A percentile compares a stretch with the other conserved stretches of the same genome.
Conservation (phyloP, 805 yeast genomes). For the Yarrowia hollandica region DNA sequence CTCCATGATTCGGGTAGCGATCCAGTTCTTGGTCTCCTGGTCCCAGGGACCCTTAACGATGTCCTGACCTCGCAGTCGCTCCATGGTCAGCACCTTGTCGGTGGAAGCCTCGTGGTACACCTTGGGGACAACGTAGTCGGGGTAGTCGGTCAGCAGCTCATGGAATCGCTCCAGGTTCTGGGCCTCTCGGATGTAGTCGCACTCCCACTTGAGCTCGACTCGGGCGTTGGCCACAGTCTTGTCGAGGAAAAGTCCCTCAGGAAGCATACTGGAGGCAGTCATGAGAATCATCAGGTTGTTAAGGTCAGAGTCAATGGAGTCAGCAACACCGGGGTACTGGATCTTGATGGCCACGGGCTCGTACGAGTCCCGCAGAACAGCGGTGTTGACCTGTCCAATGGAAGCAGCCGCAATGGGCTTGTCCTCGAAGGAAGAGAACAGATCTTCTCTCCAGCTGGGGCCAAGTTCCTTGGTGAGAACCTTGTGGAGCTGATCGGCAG, state of each 20-base stretch:
- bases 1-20: conserved; percentile 83
- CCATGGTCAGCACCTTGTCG: conserved; percentile 85
- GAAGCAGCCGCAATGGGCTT: conserved; percentile 96
- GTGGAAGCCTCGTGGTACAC: conserved; percentile 79
- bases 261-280: conserved; percentile 82
- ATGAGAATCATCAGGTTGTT: conserved; percentile 78
- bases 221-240: conserved; percentile 92
- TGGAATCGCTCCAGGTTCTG: conserved; percentile 67
- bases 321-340: conserved; percentile 95
- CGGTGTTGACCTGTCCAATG: conserved; percentile 94
- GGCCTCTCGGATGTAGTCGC: conserved; percentile 92
- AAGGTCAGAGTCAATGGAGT: conserved; percentile 90
- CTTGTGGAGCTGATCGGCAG: conserved; percentile 79
- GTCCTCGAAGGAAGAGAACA: conserved; percentile 74
- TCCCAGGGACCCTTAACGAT: conserved; percentile 70
- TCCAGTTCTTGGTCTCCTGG: conserved; percentile 74
- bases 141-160: conserved; percentile 58
- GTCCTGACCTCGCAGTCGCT: conserved; percentile 77
- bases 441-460: conserved; percentile 65
- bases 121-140: conserved; percentile 74
- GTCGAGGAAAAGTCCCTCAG: conserved; percentile 88
- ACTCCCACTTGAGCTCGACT: conserved; percentile 93
- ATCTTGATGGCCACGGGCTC: conserved; percentile 85
- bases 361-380: conserved; percentile 59
- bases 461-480: conserved; percentile 77